Conservation (phyloP, 164 flowering plant genomes). For the Sedum album region DNA sequence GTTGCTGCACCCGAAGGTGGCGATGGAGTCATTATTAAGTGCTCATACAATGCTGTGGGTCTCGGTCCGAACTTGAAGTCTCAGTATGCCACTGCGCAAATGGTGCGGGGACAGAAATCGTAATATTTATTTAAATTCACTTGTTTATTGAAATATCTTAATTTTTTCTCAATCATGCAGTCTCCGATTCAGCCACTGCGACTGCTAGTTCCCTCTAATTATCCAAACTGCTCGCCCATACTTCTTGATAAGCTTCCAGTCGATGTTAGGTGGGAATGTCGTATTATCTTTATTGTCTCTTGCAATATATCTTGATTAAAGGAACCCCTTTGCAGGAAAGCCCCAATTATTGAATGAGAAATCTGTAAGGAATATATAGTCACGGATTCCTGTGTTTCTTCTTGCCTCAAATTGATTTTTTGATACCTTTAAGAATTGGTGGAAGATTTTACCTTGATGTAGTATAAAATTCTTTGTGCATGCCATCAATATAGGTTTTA, state of each 20-base stretch:
- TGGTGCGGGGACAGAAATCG: slow-evolving; percentile 32
- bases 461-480: not conserved
- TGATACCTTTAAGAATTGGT: not conserved
- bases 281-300: not conserved
- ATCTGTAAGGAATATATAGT: not conserved
- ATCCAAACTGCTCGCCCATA: slow-evolving; percentile 80
- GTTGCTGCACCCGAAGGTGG: slow-evolving; percentile 46
- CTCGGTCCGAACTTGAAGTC: slow-evolving; percentile 68
- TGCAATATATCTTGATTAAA: not conserved
- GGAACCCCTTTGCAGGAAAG: not conserved
- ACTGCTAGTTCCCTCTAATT: slow-evolving; percentile 70
- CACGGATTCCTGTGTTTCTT: not conserved
- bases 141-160: slow-evolving; percentile 8
- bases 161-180: slow-evolving; percentile 35
- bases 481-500: not conserved
- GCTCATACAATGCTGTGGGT: slow-evolving; percentile 75
- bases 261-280: slow-evolving; percentile 52
- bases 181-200: slow-evolving; percentile 73
- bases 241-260: slow-evolving; percentile 75
- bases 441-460: not conserved
- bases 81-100: slow-evolving; percentile 61
- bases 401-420: not conserved
- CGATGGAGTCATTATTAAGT: slow-evolving; percentile 75
- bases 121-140: not conserved
- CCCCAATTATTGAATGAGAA: not conserved